Percentiles rank a stretch among this genome's conserved stretches.
phyloP scores from a whole-genome alignment of 352 stramenopile genomes.

The Phytophthora tubulina region DNA sequence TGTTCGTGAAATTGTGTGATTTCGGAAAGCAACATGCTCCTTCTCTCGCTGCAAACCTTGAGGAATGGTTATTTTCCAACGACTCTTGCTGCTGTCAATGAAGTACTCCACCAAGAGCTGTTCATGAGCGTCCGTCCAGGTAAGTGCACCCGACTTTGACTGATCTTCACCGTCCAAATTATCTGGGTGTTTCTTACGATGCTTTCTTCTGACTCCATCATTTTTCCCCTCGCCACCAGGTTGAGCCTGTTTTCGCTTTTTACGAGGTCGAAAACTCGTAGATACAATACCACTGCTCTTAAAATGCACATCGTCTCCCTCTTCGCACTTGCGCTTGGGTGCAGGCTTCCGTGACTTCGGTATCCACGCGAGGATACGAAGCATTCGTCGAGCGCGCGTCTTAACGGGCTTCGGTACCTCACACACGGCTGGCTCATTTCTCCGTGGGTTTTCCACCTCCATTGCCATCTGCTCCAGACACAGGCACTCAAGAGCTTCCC shows the following conservation, averaged over 20 bases:
- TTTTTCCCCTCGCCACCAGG: conserved; percentile 13
- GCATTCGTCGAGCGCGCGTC: conserved; percentile 72
- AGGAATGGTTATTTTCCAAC: conserved; percentile 71
- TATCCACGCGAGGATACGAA: conserved; percentile 79
- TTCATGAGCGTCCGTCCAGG: conserved; percentile 70
- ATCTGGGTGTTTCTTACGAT: conserved; percentile 25
- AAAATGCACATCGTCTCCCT: conserved; percentile 10
- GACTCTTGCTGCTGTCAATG: conserved; percentile 71
- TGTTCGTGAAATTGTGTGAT: conserved; percentile 62
- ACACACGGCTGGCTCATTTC: conserved; percentile 65
- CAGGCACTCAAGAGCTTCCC: conserved; percentile 82
- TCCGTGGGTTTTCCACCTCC: conserved; percentile 66
- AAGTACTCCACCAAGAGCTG: conserved; percentile 71
- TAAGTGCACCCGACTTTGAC: conserved; percentile 32
- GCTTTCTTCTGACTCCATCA: conserved; percentile 23
- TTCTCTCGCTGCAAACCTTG: conserved; percentile 65
- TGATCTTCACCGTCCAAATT: conserved; percentile 18
- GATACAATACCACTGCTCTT: conserved; percentile 78
- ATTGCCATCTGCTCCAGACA: conserved; percentile 86
- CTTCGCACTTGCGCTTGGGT: conserved; percentile 36
- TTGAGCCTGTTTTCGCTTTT: conserved; percentile 36
- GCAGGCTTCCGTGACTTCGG: conserved; percentile 64
- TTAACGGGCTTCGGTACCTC: conserved; percentile 70
- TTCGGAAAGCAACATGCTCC: conserved; percentile 71
- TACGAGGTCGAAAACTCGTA: conserved; percentile 50